phyloP scores from a whole-genome alignment of 2,329 filamentous ascomycete species.

The Botrytis tulipae region DNA sequence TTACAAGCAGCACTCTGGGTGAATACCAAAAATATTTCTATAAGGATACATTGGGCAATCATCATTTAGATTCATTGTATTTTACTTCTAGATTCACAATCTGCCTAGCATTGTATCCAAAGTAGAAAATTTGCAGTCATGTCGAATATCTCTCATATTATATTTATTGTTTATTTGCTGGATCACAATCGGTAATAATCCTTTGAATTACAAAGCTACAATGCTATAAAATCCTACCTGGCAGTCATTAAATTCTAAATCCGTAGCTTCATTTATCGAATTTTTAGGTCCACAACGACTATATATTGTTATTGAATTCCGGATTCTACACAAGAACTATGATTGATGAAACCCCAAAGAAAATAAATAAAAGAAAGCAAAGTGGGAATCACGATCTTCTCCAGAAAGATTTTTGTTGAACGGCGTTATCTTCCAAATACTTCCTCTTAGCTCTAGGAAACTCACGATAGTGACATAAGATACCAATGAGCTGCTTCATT shows the following conservation, averaged over 20 bases:
- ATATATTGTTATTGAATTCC: background rate
- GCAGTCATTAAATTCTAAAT: no score
- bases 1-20: fast-evolving
- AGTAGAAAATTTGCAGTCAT: background rate
- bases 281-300: background rate
- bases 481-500: background rate
- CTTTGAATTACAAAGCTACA: background rate
- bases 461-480: background rate
- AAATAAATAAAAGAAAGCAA: background rate
- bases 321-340: background rate
- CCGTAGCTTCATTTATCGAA: background rate
- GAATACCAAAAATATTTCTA: background rate
- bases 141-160: fast-evolving
- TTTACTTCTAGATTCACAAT: background rate
- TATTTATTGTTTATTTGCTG: background rate
- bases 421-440: background rate
- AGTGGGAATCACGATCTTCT: fast-evolving
- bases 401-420: background rate
- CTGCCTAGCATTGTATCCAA: background rate
- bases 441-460: background rate
- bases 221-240: background rate
- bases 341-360: background rate
- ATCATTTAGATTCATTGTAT: background rate
- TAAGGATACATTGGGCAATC: background rate
- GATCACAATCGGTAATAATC: background rate